Conservation (phyloP, 176 grass and related monocot genomes). For the Aegilops sharonensis region DNA sequence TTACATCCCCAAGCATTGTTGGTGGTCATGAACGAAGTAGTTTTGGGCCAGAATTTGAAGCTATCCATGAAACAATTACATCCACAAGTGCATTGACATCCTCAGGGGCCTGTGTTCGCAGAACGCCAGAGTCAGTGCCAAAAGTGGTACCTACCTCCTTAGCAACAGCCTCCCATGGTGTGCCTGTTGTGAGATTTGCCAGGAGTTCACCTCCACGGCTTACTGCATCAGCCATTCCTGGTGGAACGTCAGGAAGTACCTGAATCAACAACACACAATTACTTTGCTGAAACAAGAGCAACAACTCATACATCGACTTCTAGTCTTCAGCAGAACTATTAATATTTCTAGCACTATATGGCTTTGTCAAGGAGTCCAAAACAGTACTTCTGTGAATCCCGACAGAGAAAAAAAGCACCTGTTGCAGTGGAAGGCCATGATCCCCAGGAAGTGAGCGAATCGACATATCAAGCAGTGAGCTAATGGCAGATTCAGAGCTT, state of each 20-base stretch:
- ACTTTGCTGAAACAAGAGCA: neutral
- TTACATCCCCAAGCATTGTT: neutral
- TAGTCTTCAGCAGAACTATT: neutral
- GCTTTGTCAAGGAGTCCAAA: neutral
- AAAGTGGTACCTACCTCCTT: slow-evolving; percentile 77
- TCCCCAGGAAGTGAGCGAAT: slow-evolving; percentile 87
- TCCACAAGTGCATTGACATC: slow-evolving; percentile 75
- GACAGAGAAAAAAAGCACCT: slow-evolving; percentile 39
- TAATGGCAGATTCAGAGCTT: slow-evolving; percentile 85
- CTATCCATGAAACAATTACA: slow-evolving; percentile 70
- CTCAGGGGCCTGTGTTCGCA: slow-evolving; percentile 65
- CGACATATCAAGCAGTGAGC: slow-evolving; percentile 85
- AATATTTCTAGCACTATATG: neutral
- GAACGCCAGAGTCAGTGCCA: slow-evolving; percentile 64
- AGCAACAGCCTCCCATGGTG: slow-evolving; percentile 85
- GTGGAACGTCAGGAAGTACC: slow-evolving; percentile 89
- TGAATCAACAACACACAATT: slow-evolving; percentile 37
- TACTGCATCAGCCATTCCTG: slow-evolving; percentile 90
- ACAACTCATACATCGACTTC: neutral
- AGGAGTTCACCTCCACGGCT: slow-evolving; percentile 83
- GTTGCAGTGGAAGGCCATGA: slow-evolving; percentile 86
- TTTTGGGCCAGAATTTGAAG: slow-evolving; percentile 76
- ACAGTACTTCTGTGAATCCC: neutral
- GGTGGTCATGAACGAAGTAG: slow-evolving; percentile 55
- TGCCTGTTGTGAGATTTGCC: slow-evolving; percentile 70